Evolutionary conservation across 2,329 filamentous ascomycete genomes (phyloP).

Genomic region (Penicillium sp.): DNA sequence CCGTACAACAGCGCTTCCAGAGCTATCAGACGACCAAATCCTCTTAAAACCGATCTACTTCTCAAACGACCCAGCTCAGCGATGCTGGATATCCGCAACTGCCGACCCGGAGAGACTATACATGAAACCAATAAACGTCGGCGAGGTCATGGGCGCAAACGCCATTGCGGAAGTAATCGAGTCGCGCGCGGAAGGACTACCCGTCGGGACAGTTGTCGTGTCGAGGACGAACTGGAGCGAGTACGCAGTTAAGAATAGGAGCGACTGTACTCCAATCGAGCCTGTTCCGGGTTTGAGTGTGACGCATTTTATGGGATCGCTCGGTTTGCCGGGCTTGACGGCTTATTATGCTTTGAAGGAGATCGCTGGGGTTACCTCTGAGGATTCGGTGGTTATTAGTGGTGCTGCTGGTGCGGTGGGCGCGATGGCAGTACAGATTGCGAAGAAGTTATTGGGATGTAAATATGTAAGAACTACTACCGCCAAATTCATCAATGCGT

Average conservation of each 20-base stretch:
- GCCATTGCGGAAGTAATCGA: slow-evolving; percentile 37
- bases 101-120: slow-evolving; percentile 45
- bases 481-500: too few species aligned
- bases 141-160: slow-evolving; percentile 34
- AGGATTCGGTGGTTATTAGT: slow-evolving; percentile 44
- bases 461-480: background rate
- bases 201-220: slow-evolving; percentile 34
- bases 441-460: slow-evolving; percentile 41
- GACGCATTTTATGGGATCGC: slow-evolving; percentile 45
- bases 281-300: slow-evolving; percentile 34
- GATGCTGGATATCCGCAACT: slow-evolving; percentile 46
- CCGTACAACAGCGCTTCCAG: slow-evolving; percentile 25
- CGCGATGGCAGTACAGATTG: slow-evolving; percentile 51
- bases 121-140: slow-evolving; percentile 40
- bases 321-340: slow-evolving; percentile 34
- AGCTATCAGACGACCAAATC: slow-evolving; percentile 38
- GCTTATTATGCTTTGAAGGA: slow-evolving; percentile 46
- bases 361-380: slow-evolving; percentile 34
- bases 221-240: slow-evolving; percentile 39
- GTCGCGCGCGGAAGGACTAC: slow-evolving; percentile 27
- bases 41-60: slow-evolving; percentile 46
- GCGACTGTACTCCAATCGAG: slow-evolving; percentile 24
- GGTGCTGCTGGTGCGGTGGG: slow-evolving; percentile 50
- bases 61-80: slow-evolving; percentile 53
- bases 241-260: slow-evolving; percentile 36